Evolutionary conservation across 1,284 basidiomycete species (phyloP), one percentile per base, ranked within the genome.

Genomic region (Termitomyces sp.): DNA sequence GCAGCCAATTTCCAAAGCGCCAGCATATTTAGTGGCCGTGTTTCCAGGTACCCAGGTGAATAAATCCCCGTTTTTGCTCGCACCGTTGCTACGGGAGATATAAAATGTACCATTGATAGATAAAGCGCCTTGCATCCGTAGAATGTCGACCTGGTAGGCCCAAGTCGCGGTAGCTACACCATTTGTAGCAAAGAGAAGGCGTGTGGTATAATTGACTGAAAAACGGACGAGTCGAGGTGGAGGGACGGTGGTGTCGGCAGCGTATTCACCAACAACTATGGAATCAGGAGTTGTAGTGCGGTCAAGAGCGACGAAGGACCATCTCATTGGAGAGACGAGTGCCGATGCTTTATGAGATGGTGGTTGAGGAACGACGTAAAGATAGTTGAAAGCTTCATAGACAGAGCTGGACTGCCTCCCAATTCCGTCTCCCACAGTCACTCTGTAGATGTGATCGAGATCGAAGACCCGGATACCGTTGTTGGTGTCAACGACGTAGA

Each of bases 401-500:
- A 28, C 47, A 1, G 55, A 53, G 52, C 30, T 46, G 24, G 52
- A 50, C 33, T 50, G 51, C 12, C 55, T 49, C 17, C 55, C 55
- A 19, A 57, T 57, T 40, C 40, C 47, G 26, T 49, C 55, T 15
- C 55, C 55, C 33, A 38, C 46, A 7, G 52, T 45, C 40, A 56
- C 52, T 43, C 50, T 38, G 36, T 59, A 59, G 21, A 59, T 59
- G 30, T 56, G 58, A 36, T 57, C 45, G 10, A 57, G 39, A 36
- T 56, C 45, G 31, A 57, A 59, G 13, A 57, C 52, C 13, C 58
- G 52, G 26, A 52, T 54, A n/a, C 55, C 55, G 28, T 57, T 57
- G 47, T 34, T 50, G 33, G 55, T 57, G 21, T 57, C 52, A 26
- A 57, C 55, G 28, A 57, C 41, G 33, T 53, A 57, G 36, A 57